Conservation (phyloP, 805 yeast genomes). For the Yarrowia porcina region DNA sequence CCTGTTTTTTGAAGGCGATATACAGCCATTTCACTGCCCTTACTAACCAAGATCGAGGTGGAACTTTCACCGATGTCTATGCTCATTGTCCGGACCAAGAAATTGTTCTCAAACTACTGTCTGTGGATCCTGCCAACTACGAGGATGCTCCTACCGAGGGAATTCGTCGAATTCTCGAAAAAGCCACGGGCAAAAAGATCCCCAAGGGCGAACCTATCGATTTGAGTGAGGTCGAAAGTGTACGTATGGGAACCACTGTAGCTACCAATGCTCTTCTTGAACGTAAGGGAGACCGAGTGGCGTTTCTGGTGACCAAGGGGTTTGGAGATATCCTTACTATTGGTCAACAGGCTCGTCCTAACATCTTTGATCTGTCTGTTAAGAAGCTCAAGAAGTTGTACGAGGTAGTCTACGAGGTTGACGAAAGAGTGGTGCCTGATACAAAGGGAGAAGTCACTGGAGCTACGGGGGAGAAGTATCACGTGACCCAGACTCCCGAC, state of each 20-base stretch:
- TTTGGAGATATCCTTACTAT: slow-evolving; percentile 77
- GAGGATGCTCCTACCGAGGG: slow-evolving; percentile 93
- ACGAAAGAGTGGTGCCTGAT: slow-evolving; percentile 71
- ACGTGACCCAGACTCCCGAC: slow-evolving; percentile 54
- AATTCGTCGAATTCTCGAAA: slow-evolving; percentile 70
- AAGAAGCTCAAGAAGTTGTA: slow-evolving; percentile 69
- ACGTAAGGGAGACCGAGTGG: slow-evolving; percentile 86
- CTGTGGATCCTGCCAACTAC: slow-evolving; percentile 86
- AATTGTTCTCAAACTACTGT: slow-evolving; percentile 69
- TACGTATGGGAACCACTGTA: slow-evolving; percentile 91
- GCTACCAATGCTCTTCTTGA: slow-evolving; percentile 95
- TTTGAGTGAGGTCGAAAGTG: slow-evolving; percentile 51
- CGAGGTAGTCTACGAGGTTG: slow-evolving; percentile 74
- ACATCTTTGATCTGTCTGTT: slow-evolving; percentile 79
- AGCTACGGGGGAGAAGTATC: slow-evolving; percentile 63
- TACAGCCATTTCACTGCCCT: too few relatives aligned
- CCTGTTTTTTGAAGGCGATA: too few relatives aligned
- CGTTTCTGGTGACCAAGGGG: slow-evolving; percentile 82
- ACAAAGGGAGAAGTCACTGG: slow-evolving; percentile 45
- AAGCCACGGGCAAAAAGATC: slow-evolving; percentile 50
- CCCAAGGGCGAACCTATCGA: slow-evolving; percentile 62
- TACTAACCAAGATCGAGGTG: slow-evolving; percentile 57
- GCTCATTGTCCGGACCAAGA: slow-evolving; percentile 50
- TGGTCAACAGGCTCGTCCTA: slow-evolving; percentile 90
- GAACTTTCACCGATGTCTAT: slow-evolving; percentile 84